Evolutionary conservation across 225 moss, liverwort and hornwort species (phyloP).

Genomic region (Rhytidiadelphus loreus): DNA sequence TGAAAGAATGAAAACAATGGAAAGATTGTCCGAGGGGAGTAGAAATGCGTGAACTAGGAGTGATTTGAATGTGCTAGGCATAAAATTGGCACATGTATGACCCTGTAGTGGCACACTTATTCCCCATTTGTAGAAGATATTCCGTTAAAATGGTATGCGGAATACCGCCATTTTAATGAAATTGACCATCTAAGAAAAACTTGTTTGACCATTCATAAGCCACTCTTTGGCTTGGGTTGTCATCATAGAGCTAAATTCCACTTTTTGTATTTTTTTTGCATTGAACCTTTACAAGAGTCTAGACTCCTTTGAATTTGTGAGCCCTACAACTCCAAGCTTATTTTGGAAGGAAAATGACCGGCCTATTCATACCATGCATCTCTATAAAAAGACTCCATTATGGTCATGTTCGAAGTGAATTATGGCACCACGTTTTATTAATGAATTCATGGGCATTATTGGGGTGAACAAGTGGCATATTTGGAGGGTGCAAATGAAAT

Average conservation of each 20-base stretch:
- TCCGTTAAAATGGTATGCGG: too few relatives aligned
- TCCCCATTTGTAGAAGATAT: too few relatives aligned
- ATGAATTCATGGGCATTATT: neutral
- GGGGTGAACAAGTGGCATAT: too few relatives aligned
- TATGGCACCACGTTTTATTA: neutral
- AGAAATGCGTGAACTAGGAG: too few relatives aligned
- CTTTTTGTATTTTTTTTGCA: neutral
- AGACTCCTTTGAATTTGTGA: neutral
- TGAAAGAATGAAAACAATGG: too few relatives aligned
- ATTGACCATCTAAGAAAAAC: too few relatives aligned
- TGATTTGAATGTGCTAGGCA: too few relatives aligned
- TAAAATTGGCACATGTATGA: too few relatives aligned
- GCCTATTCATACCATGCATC: accelerated
- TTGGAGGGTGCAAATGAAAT: neutral
- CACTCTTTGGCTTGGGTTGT: neutral
- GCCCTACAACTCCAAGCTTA: neutral
- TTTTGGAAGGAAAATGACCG: neutral
- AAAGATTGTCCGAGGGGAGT: too few relatives aligned
- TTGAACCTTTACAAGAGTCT: neutral
- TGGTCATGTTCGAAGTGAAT: neutral
- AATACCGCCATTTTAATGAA: too few relatives aligned
- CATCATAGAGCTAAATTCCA: neutral
- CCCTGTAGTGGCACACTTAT: too few relatives aligned
- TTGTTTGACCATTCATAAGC: neutral
- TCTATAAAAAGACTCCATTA: neutral